Evolutionary conservation across 1,139 yeast genomes (phyloP).

Genomic region (Kodamaea alishanica): DNA sequence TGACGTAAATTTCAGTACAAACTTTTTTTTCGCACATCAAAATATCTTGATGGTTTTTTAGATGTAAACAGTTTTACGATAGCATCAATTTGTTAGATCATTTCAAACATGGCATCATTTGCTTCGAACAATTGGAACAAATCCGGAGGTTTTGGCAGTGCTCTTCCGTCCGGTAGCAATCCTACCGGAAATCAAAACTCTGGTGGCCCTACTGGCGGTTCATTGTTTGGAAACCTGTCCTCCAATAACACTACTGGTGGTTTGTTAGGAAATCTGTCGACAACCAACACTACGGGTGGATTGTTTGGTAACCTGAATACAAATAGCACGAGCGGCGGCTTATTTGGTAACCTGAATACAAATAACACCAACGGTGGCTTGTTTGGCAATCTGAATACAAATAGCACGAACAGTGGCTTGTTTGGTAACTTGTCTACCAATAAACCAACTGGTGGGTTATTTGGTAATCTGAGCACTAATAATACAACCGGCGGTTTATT

Average conservation of each 20-base stretch:
- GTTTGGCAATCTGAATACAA: slow-evolving; percentile 15
- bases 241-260: slow-evolving; percentile 13
- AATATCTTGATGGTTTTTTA: too few relatives aligned
- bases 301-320: slow-evolving; percentile 16
- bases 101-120: background rate
- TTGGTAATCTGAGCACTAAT: slow-evolving; percentile 8
- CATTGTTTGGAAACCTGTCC: slow-evolving; percentile 20
- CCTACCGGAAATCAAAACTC: too few relatives aligned
- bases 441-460: slow-evolving; percentile 10
- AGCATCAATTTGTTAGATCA: too few relatives aligned
- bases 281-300: slow-evolving; percentile 10
- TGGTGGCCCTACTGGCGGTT: slow-evolving; percentile 8
- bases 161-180: slow-evolving; percentile 17
- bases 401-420: background rate
- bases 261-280: slow-evolving; percentile 18
- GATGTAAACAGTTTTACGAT: too few relatives aligned
- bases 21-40: too few relatives aligned
- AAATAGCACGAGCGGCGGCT: background rate
- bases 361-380: slow-evolving; percentile 22
- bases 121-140: slow-evolving; percentile 22
- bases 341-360: background rate
- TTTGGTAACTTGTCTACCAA: slow-evolving; percentile 22
- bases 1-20: too few relatives aligned
- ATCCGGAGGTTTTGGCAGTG: slow-evolving; percentile 24
- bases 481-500: slow-evolving; percentile 19